These are phyloP conservation scores for Larix kaempferi DNA, from an alignment of 75 land plant genomes.

Conservation along the genomic window DNA sequence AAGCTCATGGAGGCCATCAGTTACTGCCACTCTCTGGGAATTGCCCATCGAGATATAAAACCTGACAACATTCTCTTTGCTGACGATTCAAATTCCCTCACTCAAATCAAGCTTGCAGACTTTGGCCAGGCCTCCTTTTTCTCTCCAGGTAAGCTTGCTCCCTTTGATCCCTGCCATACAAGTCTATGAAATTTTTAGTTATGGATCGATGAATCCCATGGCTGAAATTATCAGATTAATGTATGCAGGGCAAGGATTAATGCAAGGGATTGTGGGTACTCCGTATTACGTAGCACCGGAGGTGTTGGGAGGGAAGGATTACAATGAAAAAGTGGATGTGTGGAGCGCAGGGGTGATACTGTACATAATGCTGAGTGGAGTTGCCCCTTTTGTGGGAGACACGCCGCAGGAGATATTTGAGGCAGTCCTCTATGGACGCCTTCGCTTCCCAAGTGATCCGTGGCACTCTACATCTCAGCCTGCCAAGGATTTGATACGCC, in stretches of 20 bases:
- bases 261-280: conserved; percentile 60
- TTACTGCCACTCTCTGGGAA: conserved; percentile 43
- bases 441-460: conserved; percentile 49
- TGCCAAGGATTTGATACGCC: conserved; percentile 61
- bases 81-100: conserved; percentile 12
- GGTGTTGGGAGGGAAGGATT: conserved; percentile 45
- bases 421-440: conserved; percentile 51
- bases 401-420: conserved; percentile 53
- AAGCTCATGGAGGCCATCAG: conserved; percentile 33
- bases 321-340: conserved; percentile 65
- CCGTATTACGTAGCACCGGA: conserved; percentile 80
- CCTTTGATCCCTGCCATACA: neutral
- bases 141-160: conserved; percentile 16
- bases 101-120: conserved; percentile 30
- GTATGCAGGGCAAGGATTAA: conserved; percentile 12
- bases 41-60: conserved; percentile 64
- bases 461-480: conserved; percentile 26
- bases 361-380: conserved; percentile 56
- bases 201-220: conserved; percentile 26
- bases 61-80: conserved; percentile 53
- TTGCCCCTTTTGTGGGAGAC: conserved; percentile 66
- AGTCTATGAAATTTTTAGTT: conserved; percentile 2
- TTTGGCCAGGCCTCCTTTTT: conserved; percentile 64
- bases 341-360: conserved; percentile 80
- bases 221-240: conserved; percentile 18